Evolutionary conservation across 2,329 filamentous ascomycete species (phyloP), one percentile per base, ranked within the genome.

Genomic region (Sporothrix luriei): DNA sequence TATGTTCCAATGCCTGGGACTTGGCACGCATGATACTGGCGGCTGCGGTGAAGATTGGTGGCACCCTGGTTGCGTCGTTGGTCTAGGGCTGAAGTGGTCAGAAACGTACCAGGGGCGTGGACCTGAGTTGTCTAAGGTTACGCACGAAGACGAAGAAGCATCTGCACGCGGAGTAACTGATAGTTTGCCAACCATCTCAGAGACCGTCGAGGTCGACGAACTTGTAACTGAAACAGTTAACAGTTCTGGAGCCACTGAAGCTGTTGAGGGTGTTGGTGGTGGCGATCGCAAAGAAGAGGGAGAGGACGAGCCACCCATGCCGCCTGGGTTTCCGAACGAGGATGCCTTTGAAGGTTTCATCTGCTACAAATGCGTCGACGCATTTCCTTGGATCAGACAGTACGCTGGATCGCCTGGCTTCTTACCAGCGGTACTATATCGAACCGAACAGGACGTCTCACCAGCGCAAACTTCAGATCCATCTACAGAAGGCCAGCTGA

Each of bases 31-130:
- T 14, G 91, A 94, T 74, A 89, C 90, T 1, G 94, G 94, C 19
- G 94, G 94, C 4, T 98, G 94, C 79, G 94, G 94, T 14, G 94
- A 98, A 80, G 94, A 98, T 77, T 98, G 94, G 94, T 98, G 93
- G 85, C 94, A 98, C 80, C 93, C 94, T 0, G 93, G 95, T 72
- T 98, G 94, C 77, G 82, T 98, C 9, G 88, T 97, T 64, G 94
- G 94, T 6, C 81, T 96, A 74, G 88, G 90, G 0, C 87, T 92
- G 13, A 85, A 88, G 71, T 94, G 91, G 88, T 88, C 84, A 76
- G 84, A 81, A 75, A 55, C n/a, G 9, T 33, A 11, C 33, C 14
- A 57, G 38, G 49, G 14, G 19, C n/a, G 61, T 70, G 67, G 21
- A 5, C 10, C 33, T 6, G n/a, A 70, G 14, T 21, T 19, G 6